These are phyloP conservation scores for Kurtzmaniella fragi DNA, from an alignment of 805 yeast genomes.

Conservation along the genomic window DNA sequence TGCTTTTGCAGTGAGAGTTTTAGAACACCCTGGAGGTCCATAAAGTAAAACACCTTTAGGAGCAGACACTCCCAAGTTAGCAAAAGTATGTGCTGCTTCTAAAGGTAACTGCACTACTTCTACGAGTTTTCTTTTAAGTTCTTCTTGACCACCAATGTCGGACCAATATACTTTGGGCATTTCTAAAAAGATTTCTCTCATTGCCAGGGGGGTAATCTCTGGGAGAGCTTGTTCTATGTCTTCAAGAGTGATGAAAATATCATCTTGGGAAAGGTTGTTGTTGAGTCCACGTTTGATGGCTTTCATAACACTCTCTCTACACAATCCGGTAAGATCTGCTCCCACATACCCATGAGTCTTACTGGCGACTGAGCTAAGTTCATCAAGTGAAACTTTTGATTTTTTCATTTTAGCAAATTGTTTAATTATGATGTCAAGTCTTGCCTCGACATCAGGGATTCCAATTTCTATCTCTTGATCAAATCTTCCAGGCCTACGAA, in stretches of 20 bases:
- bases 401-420: slow-evolving; percentile 52
- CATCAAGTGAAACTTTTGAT: slow-evolving; percentile 41
- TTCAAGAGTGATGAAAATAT: slow-evolving; percentile 42
- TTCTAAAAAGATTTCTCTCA: slow-evolving; percentile 92
- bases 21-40: slow-evolving; percentile 99
- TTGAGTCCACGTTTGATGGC: slow-evolving; percentile 63
- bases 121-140: slow-evolving; percentile 68
- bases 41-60: slow-evolving; percentile 91
- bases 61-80: slow-evolving; percentile 72
- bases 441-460: slow-evolving; percentile 81
- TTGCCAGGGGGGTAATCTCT: slow-evolving; percentile 91
- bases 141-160: slow-evolving; percentile 94
- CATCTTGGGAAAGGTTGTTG: slow-evolving; percentile 15
- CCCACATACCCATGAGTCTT: slow-evolving; percentile 98
- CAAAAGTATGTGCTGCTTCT: slow-evolving; percentile 73
- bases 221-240: slow-evolving; percentile 72
- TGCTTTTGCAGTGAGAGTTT: slow-evolving; percentile 92
- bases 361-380: slow-evolving; percentile 59
- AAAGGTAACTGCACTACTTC: slow-evolving; percentile 94
- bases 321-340: slow-evolving; percentile 84
- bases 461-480: slow-evolving; percentile 89
- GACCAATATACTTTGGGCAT: slow-evolving; percentile 92
- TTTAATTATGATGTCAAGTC: slow-evolving; percentile 65
- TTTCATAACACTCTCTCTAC: slow-evolving; percentile 83
- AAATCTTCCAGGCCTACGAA: slow-evolving; percentile 83